Percentiles rank a stretch among this genome's conserved stretches.
Conservation (phyloP, 2,329 filamentous ascomycete species). For the Neopestalotiopsis rosae region DNA sequence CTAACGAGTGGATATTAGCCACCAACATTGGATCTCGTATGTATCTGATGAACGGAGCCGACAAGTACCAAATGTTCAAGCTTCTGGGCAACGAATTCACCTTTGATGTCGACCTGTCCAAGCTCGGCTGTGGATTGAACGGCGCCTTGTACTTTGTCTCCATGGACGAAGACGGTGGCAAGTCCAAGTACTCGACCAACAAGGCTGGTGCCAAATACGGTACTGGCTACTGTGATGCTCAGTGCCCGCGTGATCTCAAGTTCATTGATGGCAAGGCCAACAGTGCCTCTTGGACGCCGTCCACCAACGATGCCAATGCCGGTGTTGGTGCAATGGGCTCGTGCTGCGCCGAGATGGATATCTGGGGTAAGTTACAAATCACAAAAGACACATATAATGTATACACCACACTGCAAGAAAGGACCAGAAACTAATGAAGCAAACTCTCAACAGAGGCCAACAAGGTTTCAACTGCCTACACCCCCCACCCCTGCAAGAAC, state of each 20-base stretch:
- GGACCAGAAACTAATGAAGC: no score
- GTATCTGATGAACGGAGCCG: slow-evolving; percentile 60
- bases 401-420: no score
- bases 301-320: slow-evolving; percentile 52
- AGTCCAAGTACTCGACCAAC: slow-evolving; percentile 50
- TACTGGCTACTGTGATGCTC: slow-evolving; percentile 58
- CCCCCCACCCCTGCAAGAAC: slow-evolving; percentile 63
- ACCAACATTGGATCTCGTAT: slow-evolving; percentile 52
- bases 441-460: slow-evolving; percentile 52
- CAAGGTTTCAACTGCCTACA: slow-evolving; percentile 62
- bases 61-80: slow-evolving; percentile 62
- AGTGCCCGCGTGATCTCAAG: slow-evolving; percentile 54
- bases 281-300: slow-evolving; percentile 50
- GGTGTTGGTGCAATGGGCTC: slow-evolving; percentile 55
- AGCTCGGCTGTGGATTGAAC: slow-evolving; percentile 66
- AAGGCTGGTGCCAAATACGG: slow-evolving; percentile 58
- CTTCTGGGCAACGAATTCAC: slow-evolving; percentile 65
- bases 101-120: slow-evolving; percentile 67
- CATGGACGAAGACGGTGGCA: slow-evolving; percentile 61
- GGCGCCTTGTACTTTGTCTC: slow-evolving; percentile 63
- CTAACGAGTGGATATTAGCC: slow-evolving; percentile 20
- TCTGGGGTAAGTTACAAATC: slow-evolving; percentile 47
- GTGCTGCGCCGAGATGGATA: slow-evolving; percentile 64
- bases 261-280: slow-evolving; percentile 56
- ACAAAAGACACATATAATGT: neutral